A percentile compares a stretch with the other conserved stretches of the same genome.
These are phyloP conservation scores for Boletellus emodensis DNA, from an alignment of 768 basidiomycete genomes.

Conservation along the genomic window DNA sequence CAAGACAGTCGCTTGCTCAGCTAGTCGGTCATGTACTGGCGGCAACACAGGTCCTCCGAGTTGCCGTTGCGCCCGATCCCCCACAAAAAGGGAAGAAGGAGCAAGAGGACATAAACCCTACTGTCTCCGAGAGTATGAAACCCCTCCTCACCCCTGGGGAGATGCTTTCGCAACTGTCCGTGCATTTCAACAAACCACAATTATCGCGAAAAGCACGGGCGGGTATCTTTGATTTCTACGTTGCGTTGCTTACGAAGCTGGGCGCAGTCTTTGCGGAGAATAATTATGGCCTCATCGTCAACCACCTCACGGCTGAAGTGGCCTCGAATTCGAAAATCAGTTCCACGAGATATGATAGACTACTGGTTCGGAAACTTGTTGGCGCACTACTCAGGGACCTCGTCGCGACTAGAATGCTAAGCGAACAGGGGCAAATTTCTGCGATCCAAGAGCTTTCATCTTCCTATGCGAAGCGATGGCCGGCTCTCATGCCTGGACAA, in stretches of 20 bases:
- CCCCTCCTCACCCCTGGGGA: conserved; percentile 69
- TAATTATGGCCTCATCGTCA: conserved; percentile 75
- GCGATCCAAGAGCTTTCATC: conserved; percentile 85
- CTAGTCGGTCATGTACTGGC: conserved; percentile 83
- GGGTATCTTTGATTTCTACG: conserved; percentile 87
- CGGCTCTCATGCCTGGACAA: conserved; percentile 87
- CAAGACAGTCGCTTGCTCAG: conserved; percentile 73
- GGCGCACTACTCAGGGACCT: conserved; percentile 79
- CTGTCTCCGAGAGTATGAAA: conserved; percentile 53
- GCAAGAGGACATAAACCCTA: conserved; percentile 47
- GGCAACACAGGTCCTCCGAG: conserved; percentile 70
- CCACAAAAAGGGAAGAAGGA: conserved; percentile 61
- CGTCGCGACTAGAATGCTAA: conserved; percentile 82
- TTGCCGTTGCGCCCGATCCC: conserved; percentile 41
- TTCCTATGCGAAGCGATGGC: conserved; percentile 86
- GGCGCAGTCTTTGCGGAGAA: conserved; percentile 76
- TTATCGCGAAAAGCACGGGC: conserved; percentile 68
- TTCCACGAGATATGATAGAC: conserved; percentile 64
- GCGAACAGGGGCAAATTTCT: conserved; percentile 89
- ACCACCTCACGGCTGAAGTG: conserved; percentile 77
- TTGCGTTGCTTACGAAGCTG: conserved; percentile 68
- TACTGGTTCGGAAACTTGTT: conserved; percentile 69
- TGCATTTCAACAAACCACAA: conserved; percentile 73
- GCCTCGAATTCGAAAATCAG: conserved; percentile 55
- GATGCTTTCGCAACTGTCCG: conserved; percentile 79